Evolutionary conservation across 1,139 yeast species (phyloP), one percentile per base, ranked within the genome.

Genomic region (Hanseniaspora uvarum): DNA sequence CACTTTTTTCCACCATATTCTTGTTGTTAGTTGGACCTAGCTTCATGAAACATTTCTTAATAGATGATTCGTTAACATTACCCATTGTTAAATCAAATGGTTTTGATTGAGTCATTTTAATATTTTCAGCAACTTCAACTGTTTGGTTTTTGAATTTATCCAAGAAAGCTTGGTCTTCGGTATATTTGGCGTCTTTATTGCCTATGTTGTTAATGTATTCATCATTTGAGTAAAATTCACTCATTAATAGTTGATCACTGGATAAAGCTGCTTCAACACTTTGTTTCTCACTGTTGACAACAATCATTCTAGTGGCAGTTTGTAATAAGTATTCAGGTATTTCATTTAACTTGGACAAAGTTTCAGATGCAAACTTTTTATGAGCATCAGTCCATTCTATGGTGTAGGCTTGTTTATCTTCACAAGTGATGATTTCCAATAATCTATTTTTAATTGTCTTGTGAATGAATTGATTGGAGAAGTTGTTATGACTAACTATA

Each of bases 291-390:
- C 41, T 34, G 31, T 48, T 48, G 10, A 30, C 23, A 31, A 40
- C 16, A 12, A 47, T 40, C 55, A 89, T 88, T 57, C 77, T 75
- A 60, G 81, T 75, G 1, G 88, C 81, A 38, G 88, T 79, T 63
- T 84, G 81, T 62, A 88, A 73, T 10, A 95, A 83, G n/a, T 86
- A 74, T 52, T 86, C 84, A 7, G 96, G 86, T 67, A 63, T 70
- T 54, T 73, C 64, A 30, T 70, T 66, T 59, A 92, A 73, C 39
- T 77, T 81, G 48, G 74, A 74, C 54, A 75, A 70, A 2, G 86
- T 79, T 55, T 73, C 66, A 36, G 68, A 60, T n/a, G 95, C 89
- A 71, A 89, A 89, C 52, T 74, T 78, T 4, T 40, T 41, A 16
- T 82, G 75, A 10, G 81, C 80, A 56, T 79, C 78, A n/a, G 61